Evolutionary conservation across 495 filamentous ascomycete genomes (phyloP), one percentile per base, ranked within the genome.

Genomic region (Xylaria grammica): DNA sequence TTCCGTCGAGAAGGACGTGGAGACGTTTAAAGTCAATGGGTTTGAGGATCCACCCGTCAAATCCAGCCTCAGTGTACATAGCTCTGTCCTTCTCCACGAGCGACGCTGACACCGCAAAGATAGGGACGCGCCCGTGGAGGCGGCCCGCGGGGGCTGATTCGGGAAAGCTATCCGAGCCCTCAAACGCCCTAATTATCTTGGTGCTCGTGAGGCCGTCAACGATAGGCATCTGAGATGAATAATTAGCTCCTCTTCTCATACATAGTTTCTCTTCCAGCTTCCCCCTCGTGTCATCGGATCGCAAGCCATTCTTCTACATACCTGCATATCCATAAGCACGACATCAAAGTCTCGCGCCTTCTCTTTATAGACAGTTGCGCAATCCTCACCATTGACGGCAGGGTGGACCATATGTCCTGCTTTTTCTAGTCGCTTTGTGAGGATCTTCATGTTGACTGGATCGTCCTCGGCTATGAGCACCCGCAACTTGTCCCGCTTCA

Each of bases 291-390:
- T 49, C 11, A 36, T 20, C 4, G 54, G 8, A 24, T 7, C 6
- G 17, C 4, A n/a, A 38, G n/a, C 2, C 29, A 27, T n/a, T 1
- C 13, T 1, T 40, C 29, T 26, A 77, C 82, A 70, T 69, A 92
- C 92, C 82, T 97, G 93, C 79, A 97, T 93, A 71, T 98, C 94
- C 94, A 98, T 98, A 70, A 98, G 81, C 19, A 98, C 81, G n/a
- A 94, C 87, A 74, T 98, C 93, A 68, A 89, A 96, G 17, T 59
- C 73, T 45, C 69, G 70, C 1, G 85, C 79, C 48, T 85, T 82
- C 22, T 89, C 87, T 27, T 74, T 78, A 70, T 91, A 94, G 6
- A 84, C 78, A 49, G 81, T 81, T 0, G 91, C 91, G 69, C 94
- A 98, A 64, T 94, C 92, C 72, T 96, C 89, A 1, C 94, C 94